Evolutionary conservation across 495 filamentous ascomycete species (phyloP), one percentile per base, ranked within the genome.

Genomic region (Neurospora sp.): DNA sequence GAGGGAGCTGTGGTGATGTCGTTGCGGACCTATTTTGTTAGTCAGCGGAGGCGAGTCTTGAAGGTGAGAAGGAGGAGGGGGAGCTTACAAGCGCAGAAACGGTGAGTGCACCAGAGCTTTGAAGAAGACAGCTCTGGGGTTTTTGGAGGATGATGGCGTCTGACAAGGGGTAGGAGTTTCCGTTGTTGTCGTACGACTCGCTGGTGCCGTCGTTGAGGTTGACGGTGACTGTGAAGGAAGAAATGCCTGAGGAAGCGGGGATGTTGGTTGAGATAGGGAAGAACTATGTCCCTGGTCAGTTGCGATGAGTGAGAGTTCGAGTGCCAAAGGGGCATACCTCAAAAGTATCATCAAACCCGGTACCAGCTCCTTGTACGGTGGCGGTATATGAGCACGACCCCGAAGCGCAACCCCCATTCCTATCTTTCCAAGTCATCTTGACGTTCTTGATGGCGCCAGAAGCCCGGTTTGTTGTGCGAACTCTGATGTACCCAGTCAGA

Each of bases 401-500:
- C 39, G 84, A 86, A 59, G 94, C 97, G 82, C 95, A 97, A 4
- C 94, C 95, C 77, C 96, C 97, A 81, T 94, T 94, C 77, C 92
- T 92, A 80, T 98, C 96, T 84, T 96, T 97, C 87, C 97, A 98
- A 41, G 96, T 84, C 2, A 90, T 86, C 4, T 91, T 88, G 75
- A 98, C 48, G 62, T 81, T 81, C 41, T 75, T 71, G 72, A 85
- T 79, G 39, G 76, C 75, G 44, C 75, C 76, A 8, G 69, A 74
- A 10, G 80, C 82, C 38, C 82, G 71, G 8, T 79, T 72, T 9
- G 83, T 86, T 8, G 81, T 84, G 70, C 82, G 80, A 38, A 86
- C 81, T 18, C 85, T 78, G 75, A 86, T 84, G 44, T 78, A 76
- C 27, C 85, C 84, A 23, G 79, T 80, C 37, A 85, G 69, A 39